Evolutionary conservation across 176 grass and related monocot genomes (phyloP).

Genomic region (Oryza punctata): DNA sequence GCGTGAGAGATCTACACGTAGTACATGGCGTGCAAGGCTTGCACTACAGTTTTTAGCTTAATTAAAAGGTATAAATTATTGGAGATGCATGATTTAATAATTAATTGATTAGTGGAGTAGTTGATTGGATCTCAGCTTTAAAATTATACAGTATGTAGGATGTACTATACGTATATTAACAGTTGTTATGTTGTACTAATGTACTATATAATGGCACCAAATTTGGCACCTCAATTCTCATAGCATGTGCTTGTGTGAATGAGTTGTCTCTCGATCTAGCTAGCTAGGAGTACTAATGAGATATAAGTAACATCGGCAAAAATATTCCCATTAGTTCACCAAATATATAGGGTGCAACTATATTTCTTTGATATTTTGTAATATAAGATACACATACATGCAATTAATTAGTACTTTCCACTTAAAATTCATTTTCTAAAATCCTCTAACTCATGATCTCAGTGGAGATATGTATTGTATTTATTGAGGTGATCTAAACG

Average conservation of each 20-base stretch:
- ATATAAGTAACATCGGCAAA: no score
- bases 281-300: background rate
- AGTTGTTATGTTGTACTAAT: background rate
- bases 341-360: no score
- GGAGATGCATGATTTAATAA: background rate
- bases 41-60: background rate
- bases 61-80: background rate
- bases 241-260: slow-evolving; percentile 17
- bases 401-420: no score
- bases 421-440: no score
- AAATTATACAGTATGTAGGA: background rate
- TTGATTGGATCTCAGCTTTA: background rate
- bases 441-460: no score
- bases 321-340: no score
- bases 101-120: background rate
- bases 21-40: slow-evolving; percentile 28
- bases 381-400: no score
- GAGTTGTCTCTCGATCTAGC: background rate
- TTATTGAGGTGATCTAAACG: no score
- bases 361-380: no score
- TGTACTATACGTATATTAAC: background rate
- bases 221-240: background rate
- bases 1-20: slow-evolving; percentile 17
- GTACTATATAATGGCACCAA: no score
- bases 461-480: no score